Evolutionary conservation across 805 yeast genomes (phyloP), one percentile per base, ranked within the genome.

Genomic region (Saccharomycopsis vini): DNA sequence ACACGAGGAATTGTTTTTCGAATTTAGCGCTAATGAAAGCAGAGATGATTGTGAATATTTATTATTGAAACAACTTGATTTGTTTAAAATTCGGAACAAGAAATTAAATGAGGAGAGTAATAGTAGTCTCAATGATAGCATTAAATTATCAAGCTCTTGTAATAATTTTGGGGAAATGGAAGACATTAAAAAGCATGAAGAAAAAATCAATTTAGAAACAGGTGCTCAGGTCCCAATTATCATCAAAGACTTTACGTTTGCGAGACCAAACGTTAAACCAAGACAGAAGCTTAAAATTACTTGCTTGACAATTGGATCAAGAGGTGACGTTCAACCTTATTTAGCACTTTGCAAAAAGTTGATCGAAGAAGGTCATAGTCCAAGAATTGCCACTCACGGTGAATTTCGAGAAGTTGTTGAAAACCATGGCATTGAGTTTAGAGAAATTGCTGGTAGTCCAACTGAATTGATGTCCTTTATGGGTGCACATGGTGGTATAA

Each of bases 311-410:
- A 90, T 90, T 54, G 97, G 97, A 0, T 87, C 96, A 0, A 71
- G 97, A 46, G 97, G 97, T 28, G 97, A 90, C 62, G 97, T 90
- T 5, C 97, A 90, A 62, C 97, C 97, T 0, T 90, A 88, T 58
- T 82, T 90, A 52, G 90, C 97, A 0, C 62, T 90, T n/a, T 92
- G 86, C 0, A 77, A 78, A 52, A 95, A 89, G 0, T 66, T 90
- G 35, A 61, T 76, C 38, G 67, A 65, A 20, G 96, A 90, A 52
- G 97, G 97, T 0, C 97, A 90, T 57, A 61, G 62, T 16, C 95
- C 86, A 1, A 77, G 78, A 22, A 89, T 90, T 45, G 94, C 90
- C 0, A 83, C 96, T 0, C 97, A 90, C 60, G 55, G 54, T 0
- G 97, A 90, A 59, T 90, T 89, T 59, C 67, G 72, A 52, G 77